phyloP scores from a whole-genome alignment of 2,329 filamentous ascomycete genomes.

The Aspergillus fructus region DNA sequence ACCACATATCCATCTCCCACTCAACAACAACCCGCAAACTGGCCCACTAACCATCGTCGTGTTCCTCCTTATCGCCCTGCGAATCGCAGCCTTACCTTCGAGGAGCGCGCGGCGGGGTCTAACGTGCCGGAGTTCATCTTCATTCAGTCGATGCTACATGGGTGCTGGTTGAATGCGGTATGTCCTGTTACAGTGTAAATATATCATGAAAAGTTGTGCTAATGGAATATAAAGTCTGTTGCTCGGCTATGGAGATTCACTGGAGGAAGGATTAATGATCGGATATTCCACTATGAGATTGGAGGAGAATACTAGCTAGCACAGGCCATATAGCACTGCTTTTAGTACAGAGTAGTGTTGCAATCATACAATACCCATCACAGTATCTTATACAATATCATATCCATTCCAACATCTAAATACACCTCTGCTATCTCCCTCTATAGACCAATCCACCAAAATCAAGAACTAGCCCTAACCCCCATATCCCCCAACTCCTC shows the following conservation, averaged over 20 bases:
- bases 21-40: conserved; percentile 29
- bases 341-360: too few relatives aligned
- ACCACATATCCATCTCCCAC: not conserved
- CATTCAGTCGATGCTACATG: conserved; percentile 52
- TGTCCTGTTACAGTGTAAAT: not conserved
- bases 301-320: conserved; percentile 52
- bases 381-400: too few relatives aligned
- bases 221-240: conserved; percentile 27
- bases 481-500: conserved; percentile 25
- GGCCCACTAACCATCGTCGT: conserved; percentile 50
- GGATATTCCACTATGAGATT: conserved; percentile 52
- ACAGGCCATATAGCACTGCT: too few relatives aligned
- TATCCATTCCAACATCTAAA: too few relatives aligned
- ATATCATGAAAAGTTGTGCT: too few relatives aligned
- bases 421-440: too few relatives aligned
- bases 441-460: not conserved
- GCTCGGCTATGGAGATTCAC: conserved; percentile 52
- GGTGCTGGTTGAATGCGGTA: conserved; percentile 44
- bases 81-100: conserved; percentile 44
- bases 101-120: conserved; percentile 44
- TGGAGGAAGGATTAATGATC: conserved; percentile 49
- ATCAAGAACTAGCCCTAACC: conserved; percentile 21
- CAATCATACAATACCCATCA: too few relatives aligned
- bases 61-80: conserved; percentile 50
- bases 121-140: conserved; percentile 49